Evolutionary conservation across 371 early-diverging fungal species (phyloP).

Genomic region (Mucor mucedo): DNA sequence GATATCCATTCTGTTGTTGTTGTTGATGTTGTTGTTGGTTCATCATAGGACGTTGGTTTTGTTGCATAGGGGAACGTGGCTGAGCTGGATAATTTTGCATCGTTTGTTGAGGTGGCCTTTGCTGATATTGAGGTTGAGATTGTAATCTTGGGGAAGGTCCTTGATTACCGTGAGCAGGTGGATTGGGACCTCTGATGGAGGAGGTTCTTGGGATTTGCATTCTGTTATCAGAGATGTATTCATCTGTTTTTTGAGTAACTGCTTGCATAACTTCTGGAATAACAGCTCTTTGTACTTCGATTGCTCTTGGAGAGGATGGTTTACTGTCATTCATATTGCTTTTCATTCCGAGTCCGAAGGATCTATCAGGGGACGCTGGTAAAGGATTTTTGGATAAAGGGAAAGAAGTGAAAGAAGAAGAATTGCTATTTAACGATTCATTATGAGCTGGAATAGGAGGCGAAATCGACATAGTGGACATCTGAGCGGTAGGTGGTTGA

Average conservation of each 20-base stretch:
- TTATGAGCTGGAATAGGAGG: constrained; percentile 20
- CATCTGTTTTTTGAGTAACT: constrained; percentile 34
- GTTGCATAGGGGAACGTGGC: constrained; percentile 3
- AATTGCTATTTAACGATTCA: constrained; percentile 10
- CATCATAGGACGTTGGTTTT: neutral
- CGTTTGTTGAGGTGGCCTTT: constrained; percentile 5
- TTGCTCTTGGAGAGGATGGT: constrained; percentile 33
- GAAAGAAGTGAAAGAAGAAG: constrained; percentile 2
- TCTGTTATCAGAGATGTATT: constrained; percentile 16
- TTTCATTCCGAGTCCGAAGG: neutral
- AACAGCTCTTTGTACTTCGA: constrained; percentile 30
- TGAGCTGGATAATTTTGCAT: neutral
- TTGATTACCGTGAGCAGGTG: neutral
- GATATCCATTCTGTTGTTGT: neutral
- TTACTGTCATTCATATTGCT: constrained; percentile 11
- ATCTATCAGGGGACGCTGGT: constrained; percentile 4
- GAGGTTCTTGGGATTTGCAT: constrained; percentile 12
- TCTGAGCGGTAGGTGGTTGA: constrained; percentile 38
- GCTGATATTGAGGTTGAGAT: constrained; percentile 7
- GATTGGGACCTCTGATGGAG: constrained; percentile 8
- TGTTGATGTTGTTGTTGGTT: neutral
- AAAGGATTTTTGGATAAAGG: constrained; percentile 7
- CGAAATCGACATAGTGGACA: constrained; percentile 26
- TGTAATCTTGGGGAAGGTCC: constrained; percentile 7
- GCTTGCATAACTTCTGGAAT: constrained; percentile 38